Percentiles rank a stretch among this genome's conserved stretches.
These are phyloP conservation scores for Trichoderma cornu-damae DNA, from an alignment of 2,329 filamentous ascomycete species.

Conservation along the genomic window DNA sequence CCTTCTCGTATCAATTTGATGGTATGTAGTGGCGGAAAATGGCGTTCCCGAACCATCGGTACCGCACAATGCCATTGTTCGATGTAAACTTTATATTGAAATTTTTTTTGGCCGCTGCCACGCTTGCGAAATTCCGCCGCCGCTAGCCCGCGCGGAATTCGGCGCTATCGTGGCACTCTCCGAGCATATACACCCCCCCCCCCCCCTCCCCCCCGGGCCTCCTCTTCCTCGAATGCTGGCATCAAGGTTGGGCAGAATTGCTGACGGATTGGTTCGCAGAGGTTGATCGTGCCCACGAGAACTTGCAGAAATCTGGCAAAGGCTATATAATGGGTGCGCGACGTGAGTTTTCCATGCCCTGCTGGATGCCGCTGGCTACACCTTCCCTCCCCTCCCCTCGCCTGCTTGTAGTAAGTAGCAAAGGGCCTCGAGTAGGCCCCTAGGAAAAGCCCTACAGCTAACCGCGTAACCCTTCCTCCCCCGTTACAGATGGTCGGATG, in stretches of 20 bases:
- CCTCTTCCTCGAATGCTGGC: not conserved
- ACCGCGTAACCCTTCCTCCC: not conserved
- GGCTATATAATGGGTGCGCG: conserved; percentile 69
- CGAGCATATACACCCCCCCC: not conserved
- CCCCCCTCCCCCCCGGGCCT: not conserved
- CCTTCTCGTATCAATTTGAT: conserved; percentile 84
- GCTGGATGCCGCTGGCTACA: not conserved
- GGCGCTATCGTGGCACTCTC: not conserved
- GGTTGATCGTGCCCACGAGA: conserved; percentile 92
- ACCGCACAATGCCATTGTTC: not conserved
- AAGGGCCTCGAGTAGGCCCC: conserved; percentile 10
- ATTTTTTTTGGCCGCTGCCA: not conserved
- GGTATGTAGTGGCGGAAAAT: conserved; percentile 52
- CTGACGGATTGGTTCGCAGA: conserved; percentile 49
- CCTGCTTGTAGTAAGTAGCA: not conserved
- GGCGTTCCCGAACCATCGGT: not conserved
- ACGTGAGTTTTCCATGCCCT: conserved; percentile 61
- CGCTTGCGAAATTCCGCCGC: not conserved
- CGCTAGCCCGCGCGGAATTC: not conserved
- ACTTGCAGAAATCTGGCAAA: conserved; percentile 94
- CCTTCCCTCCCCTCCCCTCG: not conserved
- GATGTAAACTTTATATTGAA: too few species aligned
- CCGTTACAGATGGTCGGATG: conserved; percentile 64
- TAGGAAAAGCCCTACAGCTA: conserved; percentile 5
- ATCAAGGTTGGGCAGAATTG: too few species aligned